A percentile compares a stretch with the other conserved stretches of the same genome.
phyloP scores from a whole-genome alignment of 2,329 filamentous ascomycete genomes.

The Claviceps pusilla region DNA sequence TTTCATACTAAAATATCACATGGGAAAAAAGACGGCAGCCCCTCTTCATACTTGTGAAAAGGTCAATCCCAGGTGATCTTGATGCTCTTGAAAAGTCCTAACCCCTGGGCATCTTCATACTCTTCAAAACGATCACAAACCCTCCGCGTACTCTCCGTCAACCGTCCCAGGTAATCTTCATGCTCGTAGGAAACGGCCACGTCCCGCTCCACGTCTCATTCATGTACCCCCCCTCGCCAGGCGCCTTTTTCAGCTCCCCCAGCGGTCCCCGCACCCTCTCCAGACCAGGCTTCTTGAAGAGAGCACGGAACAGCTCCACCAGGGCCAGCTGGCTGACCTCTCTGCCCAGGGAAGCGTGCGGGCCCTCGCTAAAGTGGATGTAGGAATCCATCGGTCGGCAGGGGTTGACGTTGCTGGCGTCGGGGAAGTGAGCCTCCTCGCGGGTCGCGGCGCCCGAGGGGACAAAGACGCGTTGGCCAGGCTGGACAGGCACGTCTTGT shows the following conservation, averaged over 20 bases:
- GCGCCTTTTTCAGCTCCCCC: slow-evolving; percentile 53
- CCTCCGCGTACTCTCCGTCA: background rate
- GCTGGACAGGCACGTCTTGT: slow-evolving; percentile 32
- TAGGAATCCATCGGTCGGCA: slow-evolving; percentile 49
- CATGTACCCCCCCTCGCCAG: slow-evolving; percentile 43
- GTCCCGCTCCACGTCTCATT: slow-evolving; percentile 46
- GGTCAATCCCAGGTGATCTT: too few relatives aligned
- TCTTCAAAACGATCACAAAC: too few relatives aligned
- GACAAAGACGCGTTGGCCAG: slow-evolving; percentile 47
- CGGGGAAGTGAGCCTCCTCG: slow-evolving; percentile 44
- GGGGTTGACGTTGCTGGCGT: slow-evolving; percentile 45
- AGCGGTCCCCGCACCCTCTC: slow-evolving; percentile 46
- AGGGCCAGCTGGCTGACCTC: slow-evolving; percentile 47
- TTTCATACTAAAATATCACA: too few relatives aligned
- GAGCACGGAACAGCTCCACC: slow-evolving; percentile 50
- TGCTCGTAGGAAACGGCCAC: slow-evolving; percentile 33
- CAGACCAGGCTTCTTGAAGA: slow-evolving; percentile 47
- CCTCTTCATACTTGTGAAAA: too few relatives aligned
- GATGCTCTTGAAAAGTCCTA: too few relatives aligned
- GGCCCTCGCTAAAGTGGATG: slow-evolving; percentile 47
- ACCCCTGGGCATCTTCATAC: too few relatives aligned
- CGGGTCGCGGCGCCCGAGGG: slow-evolving; percentile 42
- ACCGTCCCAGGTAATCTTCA: slow-evolving; percentile 37
- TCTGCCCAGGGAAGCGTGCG: slow-evolving; percentile 47
- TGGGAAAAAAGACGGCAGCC: too few relatives aligned